phyloP scores from a whole-genome alignment of 1,139 yeast species.

The Nematodospora anomalae region DNA sequence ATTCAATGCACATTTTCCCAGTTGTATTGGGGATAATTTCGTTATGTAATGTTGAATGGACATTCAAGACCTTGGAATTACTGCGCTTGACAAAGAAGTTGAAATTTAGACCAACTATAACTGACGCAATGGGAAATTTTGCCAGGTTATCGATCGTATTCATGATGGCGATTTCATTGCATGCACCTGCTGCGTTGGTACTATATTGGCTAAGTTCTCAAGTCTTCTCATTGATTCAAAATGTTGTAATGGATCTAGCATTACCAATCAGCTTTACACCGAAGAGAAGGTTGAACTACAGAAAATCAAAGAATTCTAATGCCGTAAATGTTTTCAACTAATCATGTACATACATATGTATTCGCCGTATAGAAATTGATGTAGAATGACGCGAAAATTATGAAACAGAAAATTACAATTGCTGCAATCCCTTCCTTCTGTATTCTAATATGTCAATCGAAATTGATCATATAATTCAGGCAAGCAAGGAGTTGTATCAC shows the following conservation, averaged over 20 bases:
- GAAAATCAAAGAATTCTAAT: neutral
- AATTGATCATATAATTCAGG: conserved; percentile 10
- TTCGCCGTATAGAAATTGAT: neutral
- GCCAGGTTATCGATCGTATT: conserved; percentile 76
- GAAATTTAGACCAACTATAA: conserved; percentile 55
- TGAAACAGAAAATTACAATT: neutral
- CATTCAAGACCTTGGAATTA: conserved; percentile 53
- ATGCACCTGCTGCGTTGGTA: conserved; percentile 80
- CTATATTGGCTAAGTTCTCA: conserved; percentile 89
- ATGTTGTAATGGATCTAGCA: conserved; percentile 64
- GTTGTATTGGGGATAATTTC: conserved; percentile 68
- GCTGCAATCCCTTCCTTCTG: neutral
- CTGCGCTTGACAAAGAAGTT: conserved; percentile 42
- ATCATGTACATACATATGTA: neutral
- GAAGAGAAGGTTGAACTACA: conserved; percentile 23
- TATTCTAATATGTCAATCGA: conserved; percentile 5
- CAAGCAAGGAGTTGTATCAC: conserved; percentile 12
- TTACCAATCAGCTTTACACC: conserved; percentile 62
- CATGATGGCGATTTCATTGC: conserved; percentile 80
- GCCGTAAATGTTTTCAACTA: neutral
- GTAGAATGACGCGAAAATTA: no score
- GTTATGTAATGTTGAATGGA: conserved; percentile 79
- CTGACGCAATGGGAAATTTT: conserved; percentile 60
- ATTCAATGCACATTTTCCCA: conserved; percentile 68
- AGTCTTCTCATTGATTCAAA: conserved; percentile 70